Evolutionary conservation across 1,284 basidiomycete species (phyloP).

Genomic region (Pseudozyma tsukubaensis): DNA sequence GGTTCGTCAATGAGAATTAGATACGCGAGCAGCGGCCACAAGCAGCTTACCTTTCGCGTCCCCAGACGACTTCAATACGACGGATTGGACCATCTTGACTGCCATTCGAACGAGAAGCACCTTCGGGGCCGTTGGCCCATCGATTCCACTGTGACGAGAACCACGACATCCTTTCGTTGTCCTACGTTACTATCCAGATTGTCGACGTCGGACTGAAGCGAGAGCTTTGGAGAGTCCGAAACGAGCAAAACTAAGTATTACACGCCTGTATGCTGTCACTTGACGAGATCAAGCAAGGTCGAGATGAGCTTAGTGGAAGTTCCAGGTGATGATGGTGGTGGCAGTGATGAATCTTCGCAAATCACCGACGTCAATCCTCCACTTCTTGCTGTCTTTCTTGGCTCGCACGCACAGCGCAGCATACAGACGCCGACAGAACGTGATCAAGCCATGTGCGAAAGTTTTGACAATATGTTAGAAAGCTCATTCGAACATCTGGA

Average conservation of each 20-base stretch:
- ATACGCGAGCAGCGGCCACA: background rate
- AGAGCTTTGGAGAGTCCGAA: background rate
- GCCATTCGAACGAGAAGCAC: conserved; percentile 3
- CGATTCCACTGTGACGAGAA: conserved; percentile 67
- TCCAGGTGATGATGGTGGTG: conserved; percentile 1
- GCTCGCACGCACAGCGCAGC: conserved; percentile 5
- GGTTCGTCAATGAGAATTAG: background rate
- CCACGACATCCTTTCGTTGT: conserved; percentile 60
- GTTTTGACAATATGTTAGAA: background rate
- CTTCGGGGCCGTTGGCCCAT: conserved; percentile 27
- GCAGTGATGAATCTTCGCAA: conserved; percentile 5
- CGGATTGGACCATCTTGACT: conserved; percentile 35
- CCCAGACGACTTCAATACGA: conserved; percentile 61
- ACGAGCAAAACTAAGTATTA: background rate
- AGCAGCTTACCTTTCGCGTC: conserved; percentile 54
- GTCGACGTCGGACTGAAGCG: background rate
- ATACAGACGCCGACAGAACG: conserved; percentile 1
- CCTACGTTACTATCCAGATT: background rate
- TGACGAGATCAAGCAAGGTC: background rate
- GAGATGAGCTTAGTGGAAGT: background rate
- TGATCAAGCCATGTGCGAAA: conserved; percentile 1
- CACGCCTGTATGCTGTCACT: too few relatives aligned
- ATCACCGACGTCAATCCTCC: conserved; percentile 3
- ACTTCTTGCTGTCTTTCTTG: background rate
- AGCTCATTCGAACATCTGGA: background rate